These are phyloP conservation scores for Suillus subaureus DNA, from an alignment of 768 basidiomycete species.

Conservation along the genomic window DNA sequence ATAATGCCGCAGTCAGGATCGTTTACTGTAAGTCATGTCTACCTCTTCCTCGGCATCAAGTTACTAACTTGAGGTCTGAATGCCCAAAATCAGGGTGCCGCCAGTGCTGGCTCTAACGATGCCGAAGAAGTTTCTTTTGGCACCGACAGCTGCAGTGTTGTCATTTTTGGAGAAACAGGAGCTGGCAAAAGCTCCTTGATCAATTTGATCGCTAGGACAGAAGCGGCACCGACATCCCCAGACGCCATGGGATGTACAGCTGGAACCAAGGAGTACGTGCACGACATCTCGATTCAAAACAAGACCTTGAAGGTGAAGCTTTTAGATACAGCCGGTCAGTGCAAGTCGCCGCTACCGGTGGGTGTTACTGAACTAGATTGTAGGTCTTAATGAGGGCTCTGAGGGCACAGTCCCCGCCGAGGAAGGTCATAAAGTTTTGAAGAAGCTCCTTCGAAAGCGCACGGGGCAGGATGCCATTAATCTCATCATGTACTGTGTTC, in stretches of 20 bases:
- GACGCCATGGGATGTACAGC: conserved; percentile 41
- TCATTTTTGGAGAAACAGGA: conserved; percentile 49
- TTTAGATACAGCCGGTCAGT: conserved; percentile 36
- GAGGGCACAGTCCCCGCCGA: conserved; percentile 29
- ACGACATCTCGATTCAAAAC: conserved; percentile 19
- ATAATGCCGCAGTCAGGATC: not conserved
- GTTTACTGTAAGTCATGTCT: not conserved
- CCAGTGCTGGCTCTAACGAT: not conserved
- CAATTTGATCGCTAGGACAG: conserved; percentile 38
- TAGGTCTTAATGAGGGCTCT: conserved; percentile 36
- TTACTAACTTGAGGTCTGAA: not conserved
- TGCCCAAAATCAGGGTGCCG: not conserved
- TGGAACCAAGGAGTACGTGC: conserved; percentile 26
- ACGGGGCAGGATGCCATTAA: conserved; percentile 24
- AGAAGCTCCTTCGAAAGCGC: conserved; percentile 35
- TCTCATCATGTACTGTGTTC: conserved; percentile 30
- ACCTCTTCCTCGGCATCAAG: not conserved
- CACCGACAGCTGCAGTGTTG: conserved; percentile 30
- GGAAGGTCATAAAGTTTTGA: conserved; percentile 28
- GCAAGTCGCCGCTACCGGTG: not conserved
- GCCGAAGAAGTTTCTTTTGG: not conserved
- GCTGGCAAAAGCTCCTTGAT: conserved; percentile 46
- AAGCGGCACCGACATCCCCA: conserved; percentile 34
- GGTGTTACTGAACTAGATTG: not conserved
- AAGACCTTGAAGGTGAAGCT: conserved; percentile 19